A percentile compares a stretch with the other conserved stretches of the same genome.
These are phyloP conservation scores for Mycena metata DNA, from an alignment of 768 basidiomycete genomes.

Conservation along the genomic window DNA sequence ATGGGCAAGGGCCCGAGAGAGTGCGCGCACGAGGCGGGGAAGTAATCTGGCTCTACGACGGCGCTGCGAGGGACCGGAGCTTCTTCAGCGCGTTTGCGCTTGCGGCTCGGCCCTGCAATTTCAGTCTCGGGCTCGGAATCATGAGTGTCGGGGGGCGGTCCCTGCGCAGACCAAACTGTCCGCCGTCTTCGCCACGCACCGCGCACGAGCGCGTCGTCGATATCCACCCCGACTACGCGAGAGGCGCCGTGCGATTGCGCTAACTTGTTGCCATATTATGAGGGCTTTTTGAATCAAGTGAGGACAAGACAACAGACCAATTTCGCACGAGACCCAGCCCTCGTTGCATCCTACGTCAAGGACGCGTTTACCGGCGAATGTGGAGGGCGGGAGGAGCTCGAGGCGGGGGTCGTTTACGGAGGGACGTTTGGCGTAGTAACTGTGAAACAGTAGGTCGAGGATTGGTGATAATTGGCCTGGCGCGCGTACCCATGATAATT, in stretches of 20 bases:
- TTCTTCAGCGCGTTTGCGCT: conserved; percentile 42
- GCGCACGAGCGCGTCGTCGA: conserved; percentile 81
- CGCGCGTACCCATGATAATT: conserved; percentile 78
- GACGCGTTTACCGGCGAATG: conserved; percentile 71
- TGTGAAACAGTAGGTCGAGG: conserved; percentile 42
- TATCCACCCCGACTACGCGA: conserved; percentile 87
- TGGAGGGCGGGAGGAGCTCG: conserved; percentile 63
- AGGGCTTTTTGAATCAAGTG: conserved; percentile 1
- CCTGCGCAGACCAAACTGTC: conserved; percentile 78
- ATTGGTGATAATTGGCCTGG: neutral
- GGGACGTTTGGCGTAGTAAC: conserved; percentile 85
- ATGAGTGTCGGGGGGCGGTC: conserved; percentile 45
- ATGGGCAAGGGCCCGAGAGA: conserved; percentile 82
- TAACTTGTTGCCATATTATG: conserved; percentile 44
- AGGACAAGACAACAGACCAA: conserved; percentile 61
- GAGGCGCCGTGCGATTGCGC: conserved; percentile 74
- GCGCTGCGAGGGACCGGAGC: neutral
- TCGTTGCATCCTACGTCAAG: conserved; percentile 92
- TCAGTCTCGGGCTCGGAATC: conserved; percentile 10
- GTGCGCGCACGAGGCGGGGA: conserved; percentile 83
- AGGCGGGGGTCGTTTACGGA: conserved; percentile 74
- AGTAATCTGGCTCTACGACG: conserved; percentile 61
- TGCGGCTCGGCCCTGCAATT: conserved; percentile 32
- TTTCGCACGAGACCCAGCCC: conserved; percentile 87
- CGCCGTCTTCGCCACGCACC: conserved; percentile 82